Percentiles rank a stretch among this genome's conserved stretches.
Conservation (phyloP, 2,329 filamentous ascomycete genomes). For the Calonectria ilicicola region DNA sequence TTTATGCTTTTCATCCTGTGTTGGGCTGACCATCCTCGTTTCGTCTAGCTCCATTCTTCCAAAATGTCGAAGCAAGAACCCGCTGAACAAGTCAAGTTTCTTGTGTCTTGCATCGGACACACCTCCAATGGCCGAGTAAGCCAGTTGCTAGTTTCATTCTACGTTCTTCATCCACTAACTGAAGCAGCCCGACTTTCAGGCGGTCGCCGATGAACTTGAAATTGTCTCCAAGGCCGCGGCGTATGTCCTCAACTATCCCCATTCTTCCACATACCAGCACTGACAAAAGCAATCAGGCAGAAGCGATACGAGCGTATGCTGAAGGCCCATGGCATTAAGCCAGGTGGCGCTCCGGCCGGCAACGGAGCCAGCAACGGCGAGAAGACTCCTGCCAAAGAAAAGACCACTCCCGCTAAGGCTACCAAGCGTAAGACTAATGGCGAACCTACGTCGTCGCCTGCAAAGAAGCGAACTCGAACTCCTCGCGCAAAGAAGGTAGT, state of each 20-base stretch:
- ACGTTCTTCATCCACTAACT: not conserved
- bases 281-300: conserved; percentile 57
- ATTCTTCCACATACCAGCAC: not conserved
- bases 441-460: conserved; percentile 32
- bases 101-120: conserved; percentile 74
- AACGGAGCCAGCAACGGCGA: conserved; percentile 23
- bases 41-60: conserved; percentile 26
- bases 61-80: conserved; percentile 65
- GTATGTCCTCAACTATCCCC: conserved; percentile 61
- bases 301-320: conserved; percentile 77
- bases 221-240: conserved; percentile 76
- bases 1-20: not conserved
- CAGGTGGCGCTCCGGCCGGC: conserved; percentile 15
- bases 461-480: conserved; percentile 43
- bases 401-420: conserved; percentile 10
- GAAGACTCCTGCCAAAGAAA: conserved; percentile 16
- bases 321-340: conserved; percentile 65
- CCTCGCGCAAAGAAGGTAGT: conserved; percentile 36
- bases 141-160: not conserved
- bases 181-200: conserved; percentile 71
- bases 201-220: conserved; percentile 72
- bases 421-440: conserved; percentile 47
- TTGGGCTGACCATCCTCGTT: not conserved
- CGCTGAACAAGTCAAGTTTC: conserved; percentile 71
- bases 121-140: conserved; percentile 70